Evolutionary conservation across 306 rosid species (phyloP), one percentile per base, ranked within the genome.

Genomic region (Quercus mongolica): DNA sequence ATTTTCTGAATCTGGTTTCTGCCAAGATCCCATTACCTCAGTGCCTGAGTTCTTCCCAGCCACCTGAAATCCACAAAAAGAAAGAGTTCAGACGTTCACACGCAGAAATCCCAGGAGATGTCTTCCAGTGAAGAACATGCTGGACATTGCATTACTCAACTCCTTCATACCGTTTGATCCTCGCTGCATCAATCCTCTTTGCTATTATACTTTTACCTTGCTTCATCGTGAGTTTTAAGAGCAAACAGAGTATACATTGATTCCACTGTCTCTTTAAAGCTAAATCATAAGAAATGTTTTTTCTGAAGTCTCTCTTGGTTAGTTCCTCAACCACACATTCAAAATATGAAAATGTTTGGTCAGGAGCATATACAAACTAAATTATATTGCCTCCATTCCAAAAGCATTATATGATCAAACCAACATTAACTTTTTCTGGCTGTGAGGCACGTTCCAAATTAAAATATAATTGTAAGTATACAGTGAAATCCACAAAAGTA

Each of bases 1-100:
- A 80, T 75, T 84, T 77, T 75, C 81, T 21, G 69, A 70, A 74
- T 79, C 56, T 25, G 78, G 86, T 61, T 71, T 83, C 55, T 51
- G 85, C 88, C 86, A 86, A 75, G 82, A 79, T 25, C 71, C 86
- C 28, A 67, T 51, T 49, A 64, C 67, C 73, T 70, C 87, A 76
- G 86, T 80, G 26, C 59, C 71, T 28, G 80, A 81, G 72, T 73
- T 81, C 51, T 77, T 81, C 54, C 83, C 84, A 0, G 51, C 83
- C 73, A 56, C 85, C 91, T 88, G 74, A 75, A 83, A 76, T 51
- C 33, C 65, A 56, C 44, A 68, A 74, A 68, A 18, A 59, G 41
- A 6, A 31, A 67, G 12, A 80, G 17, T 28, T 73, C 15, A 73
- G 76, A 55, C 5, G 28, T 23, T 20, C 57, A 8, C 28, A 3